Evolutionary conservation across 148 eudicot species (phyloP).

Genomic region (Cornus suecica): DNA sequence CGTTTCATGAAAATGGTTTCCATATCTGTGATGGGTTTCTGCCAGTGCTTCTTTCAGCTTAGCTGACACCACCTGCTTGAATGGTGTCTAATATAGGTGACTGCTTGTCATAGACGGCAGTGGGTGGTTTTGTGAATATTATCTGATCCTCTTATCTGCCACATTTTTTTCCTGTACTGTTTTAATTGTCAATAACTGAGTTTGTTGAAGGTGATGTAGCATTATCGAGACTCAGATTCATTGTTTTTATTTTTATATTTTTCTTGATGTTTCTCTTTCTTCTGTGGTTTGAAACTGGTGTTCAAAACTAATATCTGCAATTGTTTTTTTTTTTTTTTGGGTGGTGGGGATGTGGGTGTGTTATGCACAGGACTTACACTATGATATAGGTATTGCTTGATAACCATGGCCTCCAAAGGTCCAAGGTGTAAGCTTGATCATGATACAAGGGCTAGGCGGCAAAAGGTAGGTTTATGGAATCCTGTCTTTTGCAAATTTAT

Average conservation of each 20-base stretch:
- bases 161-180: neutral
- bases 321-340: neutral
- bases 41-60: neutral
- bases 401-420: slow-evolving; percentile 92
- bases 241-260: neutral
- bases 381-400: slow-evolving; percentile 17
- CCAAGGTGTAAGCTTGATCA: slow-evolving; percentile 93
- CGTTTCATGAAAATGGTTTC: neutral
- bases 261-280: neutral
- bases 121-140: neutral
- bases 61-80: neutral
- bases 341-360: neutral
- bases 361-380: slow-evolving; percentile 10
- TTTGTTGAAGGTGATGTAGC: neutral
- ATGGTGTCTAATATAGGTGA: neutral
- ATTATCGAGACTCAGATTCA: neutral
- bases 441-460: slow-evolving; percentile 80
- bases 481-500: neutral
- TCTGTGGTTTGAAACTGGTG: neutral
- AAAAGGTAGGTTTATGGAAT: slow-evolving; percentile 48
- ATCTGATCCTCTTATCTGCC: neutral
- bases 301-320: neutral
- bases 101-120: neutral
- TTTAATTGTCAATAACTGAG: neutral
- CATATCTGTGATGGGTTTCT: neutral